A percentile compares a stretch with the other conserved stretches of the same genome.
Evolutionary conservation across 202 grass and related monocot species (phyloP).

Genomic region (Panicum hallii): DNA sequence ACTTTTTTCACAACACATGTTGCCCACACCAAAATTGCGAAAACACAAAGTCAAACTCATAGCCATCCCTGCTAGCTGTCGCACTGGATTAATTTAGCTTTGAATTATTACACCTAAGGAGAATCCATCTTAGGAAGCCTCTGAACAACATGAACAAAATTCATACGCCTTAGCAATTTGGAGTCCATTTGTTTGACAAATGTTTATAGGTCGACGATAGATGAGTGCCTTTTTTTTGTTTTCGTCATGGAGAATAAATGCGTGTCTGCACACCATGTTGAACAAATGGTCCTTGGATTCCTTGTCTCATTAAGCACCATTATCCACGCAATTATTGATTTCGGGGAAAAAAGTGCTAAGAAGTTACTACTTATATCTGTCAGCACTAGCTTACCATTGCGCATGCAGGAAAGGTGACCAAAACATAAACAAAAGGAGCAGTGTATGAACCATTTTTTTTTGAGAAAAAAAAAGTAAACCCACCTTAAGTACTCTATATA

Average conservation of each 20-base stretch:
- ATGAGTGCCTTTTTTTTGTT: not conserved
- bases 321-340: not conserved
- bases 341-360: not conserved
- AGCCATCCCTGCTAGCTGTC: not conserved
- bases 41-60: not conserved
- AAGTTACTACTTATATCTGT: not conserved
- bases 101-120: not conserved
- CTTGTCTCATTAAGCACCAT: not conserved
- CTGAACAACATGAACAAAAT: not conserved
- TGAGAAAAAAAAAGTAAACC: not conserved
- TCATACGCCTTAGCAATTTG: not conserved
- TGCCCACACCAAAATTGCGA: not conserved
- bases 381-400: not conserved
- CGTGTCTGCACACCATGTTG: slow-evolving; percentile 7
- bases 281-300: not conserved
- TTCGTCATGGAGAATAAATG: not conserved
- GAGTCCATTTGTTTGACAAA: slow-evolving; percentile 32
- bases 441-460: fast-evolving
- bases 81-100: slow-evolving; percentile 25
- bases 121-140: slow-evolving; percentile 1
- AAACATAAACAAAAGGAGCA: not conserved
- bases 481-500: not conserved
- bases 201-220: not conserved
- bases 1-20: not conserved
- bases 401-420: not conserved